Conservation (phyloP, 2,329 filamentous ascomycete genomes). For the Harringtonia lauricola region DNA sequence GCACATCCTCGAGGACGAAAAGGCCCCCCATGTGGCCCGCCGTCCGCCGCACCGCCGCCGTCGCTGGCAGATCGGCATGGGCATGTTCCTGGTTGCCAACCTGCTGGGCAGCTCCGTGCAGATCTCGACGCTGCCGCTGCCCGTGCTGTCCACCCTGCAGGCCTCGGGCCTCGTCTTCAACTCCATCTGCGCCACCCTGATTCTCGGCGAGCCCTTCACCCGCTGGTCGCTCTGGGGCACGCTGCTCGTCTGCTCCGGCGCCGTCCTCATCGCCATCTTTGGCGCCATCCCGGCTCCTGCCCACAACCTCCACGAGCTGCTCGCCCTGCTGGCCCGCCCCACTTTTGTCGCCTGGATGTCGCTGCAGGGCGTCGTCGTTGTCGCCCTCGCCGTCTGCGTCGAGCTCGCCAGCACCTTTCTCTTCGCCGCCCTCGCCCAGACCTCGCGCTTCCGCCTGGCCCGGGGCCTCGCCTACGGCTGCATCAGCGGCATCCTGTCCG, state of each 20-base stretch:
- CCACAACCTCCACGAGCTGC: conserved; percentile 73
- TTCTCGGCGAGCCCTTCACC: conserved; percentile 89
- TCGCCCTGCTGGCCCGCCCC: conserved; percentile 60
- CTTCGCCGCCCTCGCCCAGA: not conserved
- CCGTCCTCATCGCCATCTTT: conserved; percentile 86
- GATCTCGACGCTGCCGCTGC: conserved; percentile 89
- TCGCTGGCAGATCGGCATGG: conserved; percentile 95
- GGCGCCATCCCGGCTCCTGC: conserved; percentile 89
- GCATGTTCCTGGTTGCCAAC: conserved; percentile 92
- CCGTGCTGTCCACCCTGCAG: conserved; percentile 89
- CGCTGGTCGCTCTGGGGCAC: conserved; percentile 87
- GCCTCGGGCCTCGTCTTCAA: conserved; percentile 97
- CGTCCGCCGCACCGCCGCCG: conserved; percentile 81
- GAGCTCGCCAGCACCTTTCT: conserved; percentile 44
- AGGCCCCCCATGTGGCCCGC: conserved; percentile 64
- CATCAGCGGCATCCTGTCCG: conserved; percentile 86
- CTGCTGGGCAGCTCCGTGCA: conserved; percentile 92
- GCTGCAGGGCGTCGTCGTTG: conserved; percentile 62
- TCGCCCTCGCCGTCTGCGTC: conserved; percentile 53
- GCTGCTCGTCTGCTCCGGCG: conserved; percentile 73
- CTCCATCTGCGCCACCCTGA: conserved; percentile 88
- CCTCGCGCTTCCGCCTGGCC: conserved; percentile 45
- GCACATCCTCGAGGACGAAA: conserved; percentile 94
- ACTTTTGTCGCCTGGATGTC: conserved; percentile 87
- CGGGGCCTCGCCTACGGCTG: conserved; percentile 81